phyloP scores from a whole-genome alignment of 768 basidiomycete species.

The Russula earlei region DNA sequence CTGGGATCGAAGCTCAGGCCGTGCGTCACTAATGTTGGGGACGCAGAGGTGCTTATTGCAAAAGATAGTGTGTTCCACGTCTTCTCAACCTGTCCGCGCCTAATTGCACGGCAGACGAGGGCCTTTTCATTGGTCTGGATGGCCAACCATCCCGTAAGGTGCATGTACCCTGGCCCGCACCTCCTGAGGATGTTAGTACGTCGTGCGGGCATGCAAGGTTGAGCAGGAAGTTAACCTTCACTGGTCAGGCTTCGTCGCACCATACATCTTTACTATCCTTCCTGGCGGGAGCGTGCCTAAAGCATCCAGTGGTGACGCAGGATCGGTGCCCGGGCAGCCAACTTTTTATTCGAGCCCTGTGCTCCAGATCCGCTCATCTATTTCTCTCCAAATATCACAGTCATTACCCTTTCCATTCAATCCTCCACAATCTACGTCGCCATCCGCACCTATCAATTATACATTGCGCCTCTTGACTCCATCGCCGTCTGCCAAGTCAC shows the following conservation, averaged over 20 bases:
- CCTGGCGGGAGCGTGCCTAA: constrained; percentile 53
- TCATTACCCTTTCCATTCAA: constrained; percentile 54
- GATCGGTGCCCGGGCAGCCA: constrained; percentile 27
- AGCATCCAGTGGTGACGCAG: constrained; percentile 19
- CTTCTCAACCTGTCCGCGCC: neutral
- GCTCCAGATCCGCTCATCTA: constrained; percentile 61
- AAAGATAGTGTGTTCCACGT: constrained; percentile 61
- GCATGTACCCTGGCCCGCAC: constrained; percentile 63
- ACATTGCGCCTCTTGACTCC: constrained; percentile 57
- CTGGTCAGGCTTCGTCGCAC: constrained; percentile 54
- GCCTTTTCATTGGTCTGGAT: constrained; percentile 52
- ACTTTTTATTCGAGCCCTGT: constrained; percentile 46
- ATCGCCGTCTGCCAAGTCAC: constrained; percentile 42
- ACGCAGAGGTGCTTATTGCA: constrained; percentile 58
- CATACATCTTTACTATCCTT: constrained; percentile 69
- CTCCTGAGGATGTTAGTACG: constrained; percentile 72
- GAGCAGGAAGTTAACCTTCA: constrained; percentile 1
- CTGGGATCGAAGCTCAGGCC: constrained; percentile 69
- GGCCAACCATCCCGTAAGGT: constrained; percentile 41
- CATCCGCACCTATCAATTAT: constrained; percentile 31
- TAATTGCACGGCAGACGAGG: constrained; percentile 42
- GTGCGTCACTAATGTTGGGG: constrained; percentile 42
- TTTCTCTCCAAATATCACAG: constrained; percentile 54
- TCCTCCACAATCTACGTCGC: constrained; percentile 25
- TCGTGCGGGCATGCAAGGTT: neutral